These are phyloP conservation scores for Pleurotus eryngii DNA, from an alignment of 768 basidiomycete species.

Conservation along the genomic window DNA sequence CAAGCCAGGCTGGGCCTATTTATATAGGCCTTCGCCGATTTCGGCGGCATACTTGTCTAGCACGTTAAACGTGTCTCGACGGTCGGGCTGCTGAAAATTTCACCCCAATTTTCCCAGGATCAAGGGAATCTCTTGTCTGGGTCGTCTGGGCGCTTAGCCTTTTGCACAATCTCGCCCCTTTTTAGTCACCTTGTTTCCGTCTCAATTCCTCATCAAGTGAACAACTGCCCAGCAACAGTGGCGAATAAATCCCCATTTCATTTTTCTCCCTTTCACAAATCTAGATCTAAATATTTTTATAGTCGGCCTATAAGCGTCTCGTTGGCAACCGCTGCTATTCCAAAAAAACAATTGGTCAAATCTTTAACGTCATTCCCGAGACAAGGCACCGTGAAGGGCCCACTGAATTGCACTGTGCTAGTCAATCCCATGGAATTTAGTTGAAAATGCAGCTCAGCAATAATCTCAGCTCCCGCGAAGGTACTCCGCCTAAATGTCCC, in stretches of 20 bases:
- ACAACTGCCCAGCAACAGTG: neutral
- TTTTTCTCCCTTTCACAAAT: neutral
- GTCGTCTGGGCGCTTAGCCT: neutral
- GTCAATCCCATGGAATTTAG: too few relatives aligned
- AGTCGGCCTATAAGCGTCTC: neutral
- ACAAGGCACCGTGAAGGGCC: neutral
- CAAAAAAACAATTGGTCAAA: neutral
- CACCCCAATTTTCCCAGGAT: slow-evolving; percentile 6
- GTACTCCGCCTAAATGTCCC: too few relatives aligned
- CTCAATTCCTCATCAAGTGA: neutral
- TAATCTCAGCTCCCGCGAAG: too few relatives aligned
- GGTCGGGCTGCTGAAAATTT: slow-evolving; percentile 9
- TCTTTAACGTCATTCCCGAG: slow-evolving; percentile 6
- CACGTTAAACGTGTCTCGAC: slow-evolving; percentile 9
- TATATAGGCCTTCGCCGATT: slow-evolving; percentile 9
- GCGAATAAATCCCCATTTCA: neutral
- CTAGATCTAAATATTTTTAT: neutral
- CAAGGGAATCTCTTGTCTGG: slow-evolving; percentile 5
- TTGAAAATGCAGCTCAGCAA: too few relatives aligned
- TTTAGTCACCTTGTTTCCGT: neutral
- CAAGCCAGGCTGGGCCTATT: slow-evolving; percentile 6
- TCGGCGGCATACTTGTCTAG: slow-evolving; percentile 9
- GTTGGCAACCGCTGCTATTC: slow-evolving; percentile 7
- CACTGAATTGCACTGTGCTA: too few relatives aligned
- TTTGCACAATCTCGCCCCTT: slow-evolving; percentile 1